Conservation (phyloP, 2,329 filamentous ascomycete genomes). For the Clonostachys rhizophaga region DNA sequence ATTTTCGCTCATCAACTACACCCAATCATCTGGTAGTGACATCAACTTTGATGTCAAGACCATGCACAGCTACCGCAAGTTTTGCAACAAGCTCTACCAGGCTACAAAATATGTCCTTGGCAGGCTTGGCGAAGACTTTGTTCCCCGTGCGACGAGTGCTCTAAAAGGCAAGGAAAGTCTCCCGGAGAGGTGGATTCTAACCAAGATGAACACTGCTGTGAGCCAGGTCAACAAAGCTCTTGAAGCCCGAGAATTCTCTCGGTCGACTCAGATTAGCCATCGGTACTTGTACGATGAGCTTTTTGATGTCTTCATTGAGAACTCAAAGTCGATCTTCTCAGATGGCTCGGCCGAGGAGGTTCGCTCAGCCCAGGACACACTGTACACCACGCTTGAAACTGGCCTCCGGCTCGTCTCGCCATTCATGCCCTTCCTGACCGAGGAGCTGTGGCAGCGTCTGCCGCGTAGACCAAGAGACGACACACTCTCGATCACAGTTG, state of each 20-base stretch:
- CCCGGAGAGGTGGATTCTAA: conserved; percentile 52
- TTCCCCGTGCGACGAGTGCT: conserved; percentile 40
- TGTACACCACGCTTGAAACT: conserved; percentile 70
- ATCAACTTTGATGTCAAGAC: conserved; percentile 89
- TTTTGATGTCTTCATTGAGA: conserved; percentile 83
- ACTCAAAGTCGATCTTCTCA: conserved; percentile 77
- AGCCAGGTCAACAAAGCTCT: conserved; percentile 67
- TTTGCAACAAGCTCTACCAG: conserved; percentile 97
- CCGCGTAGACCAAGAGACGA: conserved; percentile 60
- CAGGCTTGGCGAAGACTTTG: conserved; percentile 64
- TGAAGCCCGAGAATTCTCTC: conserved; percentile 68
- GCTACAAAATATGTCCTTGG: conserved; percentile 92
- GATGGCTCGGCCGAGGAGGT: conserved; percentile 68
- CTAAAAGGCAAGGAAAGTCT: conserved; percentile 35
- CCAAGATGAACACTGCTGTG: conserved; percentile 70
- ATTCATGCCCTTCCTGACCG: conserved; percentile 68
- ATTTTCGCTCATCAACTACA: conserved; percentile 69
- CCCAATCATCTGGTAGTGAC: conserved; percentile 52
- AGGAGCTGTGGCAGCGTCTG: conserved; percentile 73
- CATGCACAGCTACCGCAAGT: conserved; percentile 88
- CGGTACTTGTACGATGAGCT: conserved; percentile 76
- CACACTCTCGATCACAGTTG: conserved; percentile 61
- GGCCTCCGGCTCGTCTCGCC: conserved; percentile 65
- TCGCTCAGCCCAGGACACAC: conserved; percentile 40
- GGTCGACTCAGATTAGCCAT: conserved; percentile 68